Percentiles rank a stretch among this genome's conserved stretches.
Evolutionary conservation across 768 basidiomycete genomes (phyloP).

Genomic region (Auricularia heimuer): DNA sequence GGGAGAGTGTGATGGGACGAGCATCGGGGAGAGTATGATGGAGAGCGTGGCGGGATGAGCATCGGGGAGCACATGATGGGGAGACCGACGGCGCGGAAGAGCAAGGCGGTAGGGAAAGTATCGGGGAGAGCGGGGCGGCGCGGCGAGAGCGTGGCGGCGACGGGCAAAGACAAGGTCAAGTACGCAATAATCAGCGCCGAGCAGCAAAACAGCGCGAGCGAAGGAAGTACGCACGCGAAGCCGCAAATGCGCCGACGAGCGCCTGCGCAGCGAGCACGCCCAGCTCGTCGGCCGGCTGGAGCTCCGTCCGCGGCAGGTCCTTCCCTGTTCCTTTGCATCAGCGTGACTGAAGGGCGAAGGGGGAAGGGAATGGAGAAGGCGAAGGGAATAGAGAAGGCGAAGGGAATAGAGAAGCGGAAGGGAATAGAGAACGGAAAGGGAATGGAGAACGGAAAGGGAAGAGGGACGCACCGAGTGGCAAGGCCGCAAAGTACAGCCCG

Average conservation of each 20-base stretch:
- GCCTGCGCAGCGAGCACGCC: constrained; percentile 63
- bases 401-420: not conserved
- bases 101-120: too few relatives aligned
- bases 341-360: not conserved
- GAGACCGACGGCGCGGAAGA: too few relatives aligned
- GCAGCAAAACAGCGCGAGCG: too few relatives aligned
- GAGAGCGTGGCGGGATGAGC: too few relatives aligned
- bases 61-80: too few relatives aligned
- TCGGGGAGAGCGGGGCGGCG: too few relatives aligned
- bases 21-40: too few relatives aligned
- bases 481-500: constrained; percentile 52
- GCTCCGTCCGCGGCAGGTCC: constrained; percentile 59
- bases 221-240: constrained; percentile 36
- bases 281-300: constrained; percentile 84
- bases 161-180: too few relatives aligned
- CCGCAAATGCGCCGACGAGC: constrained; percentile 36
- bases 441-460: not conserved
- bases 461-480: constrained; percentile 39
- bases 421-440: not conserved
- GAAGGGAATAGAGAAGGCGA: not conserved
- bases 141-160: too few relatives aligned
- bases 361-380: not conserved
- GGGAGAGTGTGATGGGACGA: too few relatives aligned
- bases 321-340: constrained; percentile 24
- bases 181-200: too few relatives aligned